Percentiles rank a stretch among this genome's conserved stretches.
Conservation (phyloP, 495 filamentous ascomycete species). For the Talaromyces proteolyticus region DNA sequence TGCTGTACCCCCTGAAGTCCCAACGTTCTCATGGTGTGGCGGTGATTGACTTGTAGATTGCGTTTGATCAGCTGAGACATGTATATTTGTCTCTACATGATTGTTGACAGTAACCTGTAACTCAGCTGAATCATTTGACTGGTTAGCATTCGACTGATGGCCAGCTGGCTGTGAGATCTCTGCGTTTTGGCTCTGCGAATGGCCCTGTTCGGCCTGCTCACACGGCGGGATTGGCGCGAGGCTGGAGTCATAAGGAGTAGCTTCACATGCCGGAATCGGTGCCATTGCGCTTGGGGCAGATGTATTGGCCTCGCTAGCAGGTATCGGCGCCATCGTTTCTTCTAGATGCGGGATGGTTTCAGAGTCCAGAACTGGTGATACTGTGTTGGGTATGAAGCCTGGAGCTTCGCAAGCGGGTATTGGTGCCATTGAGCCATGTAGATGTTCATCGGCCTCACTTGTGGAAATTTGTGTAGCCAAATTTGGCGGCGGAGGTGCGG, state of each 20-base stretch:
- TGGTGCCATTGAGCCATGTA: too few relatives aligned
- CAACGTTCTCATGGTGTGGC: not conserved
- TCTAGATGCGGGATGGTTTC: not conserved
- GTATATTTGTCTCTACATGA: not conserved
- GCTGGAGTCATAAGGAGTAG: not conserved
- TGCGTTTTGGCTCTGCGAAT: not conserved
- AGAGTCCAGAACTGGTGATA: not conserved
- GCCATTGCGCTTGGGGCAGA: not conserved
- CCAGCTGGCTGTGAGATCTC: not conserved
- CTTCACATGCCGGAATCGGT: not conserved
- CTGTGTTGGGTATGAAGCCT: not conserved
- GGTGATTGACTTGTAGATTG: not conserved
- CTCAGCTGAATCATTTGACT: not conserved
- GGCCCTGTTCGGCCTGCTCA: not conserved
- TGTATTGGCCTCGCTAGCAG: not conserved
- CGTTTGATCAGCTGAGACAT: not conserved
- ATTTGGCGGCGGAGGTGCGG: too few relatives aligned
- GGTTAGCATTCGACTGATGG: not conserved
- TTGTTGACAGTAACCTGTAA: not conserved
- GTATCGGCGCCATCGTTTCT: not conserved
- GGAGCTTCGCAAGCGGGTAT: not conserved
- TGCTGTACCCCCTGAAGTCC: not conserved
- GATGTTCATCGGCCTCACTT: too few relatives aligned
- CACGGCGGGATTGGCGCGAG: not conserved
- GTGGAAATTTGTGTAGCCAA: too few relatives aligned